Evolutionary conservation across 2,329 filamentous ascomycete genomes (phyloP).

Genomic region (Rhynchosporium secalis): DNA sequence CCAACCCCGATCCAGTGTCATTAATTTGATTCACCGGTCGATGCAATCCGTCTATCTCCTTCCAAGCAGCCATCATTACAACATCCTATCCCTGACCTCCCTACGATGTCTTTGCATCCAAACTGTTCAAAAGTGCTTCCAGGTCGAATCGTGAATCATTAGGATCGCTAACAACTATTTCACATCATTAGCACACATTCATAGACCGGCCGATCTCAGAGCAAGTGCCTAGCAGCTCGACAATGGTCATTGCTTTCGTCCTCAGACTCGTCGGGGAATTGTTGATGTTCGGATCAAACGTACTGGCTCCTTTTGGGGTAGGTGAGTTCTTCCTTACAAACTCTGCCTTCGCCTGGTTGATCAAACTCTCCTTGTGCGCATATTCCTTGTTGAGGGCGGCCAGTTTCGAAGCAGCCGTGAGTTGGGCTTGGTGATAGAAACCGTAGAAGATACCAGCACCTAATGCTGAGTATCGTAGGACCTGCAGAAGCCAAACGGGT

Average conservation of each 20-base stretch:
- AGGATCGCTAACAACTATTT: conserved; percentile 69
- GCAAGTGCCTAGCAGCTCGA: not conserved
- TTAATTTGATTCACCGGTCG: conserved; percentile 20
- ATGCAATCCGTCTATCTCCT: conserved; percentile 34
- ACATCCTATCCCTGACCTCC: conserved; percentile 13
- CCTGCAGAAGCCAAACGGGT: conserved; percentile 53
- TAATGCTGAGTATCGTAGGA: conserved; percentile 95
- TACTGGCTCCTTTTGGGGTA: conserved; percentile 43
- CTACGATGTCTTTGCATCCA: conserved; percentile 49
- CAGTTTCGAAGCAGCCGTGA: conserved; percentile 70
- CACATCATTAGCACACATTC: not conserved
- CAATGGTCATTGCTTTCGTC: not conserved
- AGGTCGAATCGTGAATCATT: conserved; percentile 90
- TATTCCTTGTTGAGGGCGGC: conserved; percentile 78
- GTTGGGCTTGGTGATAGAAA: conserved; percentile 85
- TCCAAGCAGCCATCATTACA: conserved; percentile 33
- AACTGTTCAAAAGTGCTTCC: conserved; percentile 74
- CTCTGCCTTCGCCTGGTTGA: conserved; percentile 89
- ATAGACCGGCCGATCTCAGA: not conserved
- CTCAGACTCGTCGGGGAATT: not conserved
- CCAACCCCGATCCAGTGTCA: conserved; percentile 24
- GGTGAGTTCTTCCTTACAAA: conserved; percentile 75
- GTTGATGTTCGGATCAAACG: conserved; percentile 22
- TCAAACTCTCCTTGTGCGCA: conserved; percentile 86
- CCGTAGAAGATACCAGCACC: conserved; percentile 92